phyloP scores from a whole-genome alignment of 2,329 filamentous ascomycete species.

The Fusarium praegraminearum region DNA sequence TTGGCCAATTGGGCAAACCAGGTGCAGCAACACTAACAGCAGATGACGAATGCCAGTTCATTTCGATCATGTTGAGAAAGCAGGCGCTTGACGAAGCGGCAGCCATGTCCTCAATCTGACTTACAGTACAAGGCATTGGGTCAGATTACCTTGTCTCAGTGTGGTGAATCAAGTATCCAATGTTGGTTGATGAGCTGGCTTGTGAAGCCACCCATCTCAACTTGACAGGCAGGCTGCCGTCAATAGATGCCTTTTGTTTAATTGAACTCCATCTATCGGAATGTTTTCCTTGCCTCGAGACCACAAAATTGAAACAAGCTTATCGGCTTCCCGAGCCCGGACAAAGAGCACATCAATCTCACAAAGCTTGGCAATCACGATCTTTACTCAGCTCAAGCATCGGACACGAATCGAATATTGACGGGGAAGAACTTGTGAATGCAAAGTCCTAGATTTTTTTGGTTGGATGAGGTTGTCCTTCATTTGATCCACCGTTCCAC shows the following conservation, averaged over 20 bases:
- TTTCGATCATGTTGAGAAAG: constrained; percentile 5
- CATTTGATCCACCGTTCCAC: constrained; percentile 36
- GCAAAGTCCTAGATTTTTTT: constrained; percentile 24
- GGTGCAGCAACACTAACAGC: constrained; percentile 27
- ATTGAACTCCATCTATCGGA: constrained; percentile 1
- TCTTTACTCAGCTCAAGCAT: neutral
- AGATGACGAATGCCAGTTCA: constrained; percentile 17
- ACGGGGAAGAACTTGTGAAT: constrained; percentile 5
- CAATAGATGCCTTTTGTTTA: constrained; percentile 26
- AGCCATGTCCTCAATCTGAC: constrained; percentile 12
- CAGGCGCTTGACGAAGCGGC: constrained; percentile 14
- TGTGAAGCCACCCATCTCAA: constrained; percentile 32
- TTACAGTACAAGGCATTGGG: constrained; percentile 15
- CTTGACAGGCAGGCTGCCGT: constrained; percentile 22
- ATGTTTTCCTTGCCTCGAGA: constrained; percentile 18
- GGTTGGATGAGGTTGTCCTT: constrained; percentile 13
- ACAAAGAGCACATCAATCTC: constrained; percentile 11
- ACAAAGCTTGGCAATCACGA: constrained; percentile 36
- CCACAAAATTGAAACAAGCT: constrained; percentile 37
- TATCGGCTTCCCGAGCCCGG: constrained; percentile 37
- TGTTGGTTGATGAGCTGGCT: constrained; percentile 9
- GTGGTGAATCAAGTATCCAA: constrained; percentile 21
- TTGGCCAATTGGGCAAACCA: constrained; percentile 22
- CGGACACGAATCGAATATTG: neutral
- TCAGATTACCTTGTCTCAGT: constrained; percentile 7